Conservation (phyloP, 768 basidiomycete genomes). For the Leccinum longicurvipes region DNA sequence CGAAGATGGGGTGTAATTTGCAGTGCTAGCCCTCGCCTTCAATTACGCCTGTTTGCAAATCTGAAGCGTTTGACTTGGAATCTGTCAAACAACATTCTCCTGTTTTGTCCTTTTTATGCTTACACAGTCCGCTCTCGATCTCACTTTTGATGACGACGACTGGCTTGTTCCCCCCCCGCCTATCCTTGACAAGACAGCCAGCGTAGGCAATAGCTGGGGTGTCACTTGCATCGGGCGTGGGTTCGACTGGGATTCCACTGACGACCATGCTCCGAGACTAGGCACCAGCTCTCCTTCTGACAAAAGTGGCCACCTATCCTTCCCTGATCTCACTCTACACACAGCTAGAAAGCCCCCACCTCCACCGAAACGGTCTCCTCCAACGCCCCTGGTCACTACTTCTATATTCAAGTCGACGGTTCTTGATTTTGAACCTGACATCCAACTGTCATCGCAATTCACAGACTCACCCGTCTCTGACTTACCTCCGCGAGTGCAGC, state of each 20-base stretch:
- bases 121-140: conserved; percentile 54
- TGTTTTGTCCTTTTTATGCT: conserved; percentile 41
- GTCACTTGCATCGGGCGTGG: conserved; percentile 83
- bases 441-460: conserved; percentile 28
- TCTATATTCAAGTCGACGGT: conserved; percentile 26
- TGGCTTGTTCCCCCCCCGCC: conserved; percentile 55
- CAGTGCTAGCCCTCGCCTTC: neutral
- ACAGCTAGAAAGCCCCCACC: conserved; percentile 6
- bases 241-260: conserved; percentile 64
- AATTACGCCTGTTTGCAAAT: no score
- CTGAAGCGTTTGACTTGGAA: neutral
- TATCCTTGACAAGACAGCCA: conserved; percentile 57
- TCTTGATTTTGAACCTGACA: conserved; percentile 22
- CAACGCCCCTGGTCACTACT: conserved; percentile 15
- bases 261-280: conserved; percentile 27
- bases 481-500: conserved; percentile 31
- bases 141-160: conserved; percentile 67
- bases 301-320: conserved; percentile 4
- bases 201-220: conserved; percentile 77
- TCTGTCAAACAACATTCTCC: neutral
- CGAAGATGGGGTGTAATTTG: conserved; percentile 11
- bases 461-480: conserved; percentile 28
- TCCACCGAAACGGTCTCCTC: conserved; percentile 11
- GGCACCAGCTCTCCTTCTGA: conserved; percentile 5
- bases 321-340: conserved; percentile 14